A percentile compares a stretch with the other conserved stretches of the same genome.
phyloP scores from a whole-genome alignment of 1,284 basidiomycete genomes.

The Ceratobasidium sp. region DNA sequence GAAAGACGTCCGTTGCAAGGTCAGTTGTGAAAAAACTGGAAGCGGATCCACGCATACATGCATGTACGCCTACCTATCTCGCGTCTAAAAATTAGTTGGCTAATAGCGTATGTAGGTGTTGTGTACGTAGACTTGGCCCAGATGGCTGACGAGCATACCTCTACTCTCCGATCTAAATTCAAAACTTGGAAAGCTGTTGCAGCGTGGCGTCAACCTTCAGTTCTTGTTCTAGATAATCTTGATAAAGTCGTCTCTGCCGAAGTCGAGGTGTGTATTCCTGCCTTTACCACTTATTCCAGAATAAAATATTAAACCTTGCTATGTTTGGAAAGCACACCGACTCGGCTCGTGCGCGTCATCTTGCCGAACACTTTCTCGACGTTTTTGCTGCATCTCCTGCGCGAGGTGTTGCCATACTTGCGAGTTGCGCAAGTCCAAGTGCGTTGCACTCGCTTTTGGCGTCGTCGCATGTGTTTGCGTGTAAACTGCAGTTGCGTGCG shows the following conservation, averaged over 20 bases:
- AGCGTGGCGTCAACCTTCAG: conserved; percentile 80
- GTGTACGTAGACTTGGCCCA: conserved; percentile 79
- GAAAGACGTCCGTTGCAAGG: conserved; percentile 85
- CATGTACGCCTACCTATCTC: conserved; percentile 59
- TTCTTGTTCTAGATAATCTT: conserved; percentile 95
- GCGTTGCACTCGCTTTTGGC: conserved; percentile 82
- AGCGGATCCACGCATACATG: conserved; percentile 69
- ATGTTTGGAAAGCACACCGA: conserved; percentile 72
- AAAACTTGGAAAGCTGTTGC: conserved; percentile 83
- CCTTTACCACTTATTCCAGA: conserved; percentile 28
- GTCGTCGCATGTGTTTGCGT: conserved; percentile 85
- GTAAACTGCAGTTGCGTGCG: conserved; percentile 80
- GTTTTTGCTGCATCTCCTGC: conserved; percentile 68
- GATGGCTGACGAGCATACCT: conserved; percentile 71
- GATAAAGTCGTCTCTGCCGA: conserved; percentile 89
- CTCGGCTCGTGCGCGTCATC: conserved; percentile 80
- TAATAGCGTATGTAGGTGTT: conserved; percentile 64
- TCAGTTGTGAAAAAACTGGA: conserved; percentile 73
- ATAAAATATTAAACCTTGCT: not conserved
- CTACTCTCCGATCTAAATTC: conserved; percentile 75
- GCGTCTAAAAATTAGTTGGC: not conserved
- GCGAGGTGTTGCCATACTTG: conserved; percentile 81
- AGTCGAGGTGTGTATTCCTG: conserved; percentile 74
- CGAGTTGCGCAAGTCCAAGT: conserved; percentile 79
- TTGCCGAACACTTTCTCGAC: conserved; percentile 82